Conservation (phyloP, 1,139 yeast species). For the Diutina ranongensis region DNA sequence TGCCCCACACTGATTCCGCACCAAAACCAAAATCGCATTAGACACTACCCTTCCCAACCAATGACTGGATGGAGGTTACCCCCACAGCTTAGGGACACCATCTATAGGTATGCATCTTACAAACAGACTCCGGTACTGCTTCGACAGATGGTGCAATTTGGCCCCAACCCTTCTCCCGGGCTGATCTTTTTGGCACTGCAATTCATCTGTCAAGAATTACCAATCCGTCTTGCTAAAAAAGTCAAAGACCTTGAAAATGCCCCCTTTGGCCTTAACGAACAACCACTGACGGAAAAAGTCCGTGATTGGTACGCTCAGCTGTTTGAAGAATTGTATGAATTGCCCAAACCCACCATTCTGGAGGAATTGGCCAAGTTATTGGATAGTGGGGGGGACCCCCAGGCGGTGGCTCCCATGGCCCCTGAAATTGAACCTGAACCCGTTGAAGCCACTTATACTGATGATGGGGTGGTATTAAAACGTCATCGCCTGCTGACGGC, state of each 20-base stretch:
- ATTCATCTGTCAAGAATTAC: conserved; percentile 78
- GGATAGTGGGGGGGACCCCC: conserved; percentile 5
- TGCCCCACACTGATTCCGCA: not conserved
- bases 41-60: not conserved
- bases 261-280: conserved; percentile 61
- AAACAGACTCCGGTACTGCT: conserved; percentile 80
- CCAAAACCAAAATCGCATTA: not conserved
- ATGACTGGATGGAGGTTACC: conserved; percentile 5
- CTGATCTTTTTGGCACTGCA: conserved; percentile 74
- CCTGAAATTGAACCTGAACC: conserved; percentile 1
- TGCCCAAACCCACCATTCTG: conserved; percentile 38
- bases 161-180: conserved; percentile 68
- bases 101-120: conserved; percentile 50
- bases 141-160: conserved; percentile 90
- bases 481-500: conserved; percentile 11
- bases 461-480: conserved; percentile 42
- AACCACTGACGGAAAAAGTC: conserved; percentile 69
- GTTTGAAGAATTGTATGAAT: conserved; percentile 64
- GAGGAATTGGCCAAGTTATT: conserved; percentile 28
- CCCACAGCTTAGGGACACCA: conserved; percentile 23
- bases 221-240: conserved; percentile 75
- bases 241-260: conserved; percentile 76
- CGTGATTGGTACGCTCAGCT: conserved; percentile 89
- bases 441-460: conserved; percentile 18
- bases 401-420: conserved; percentile 7